phyloP scores from a whole-genome alignment of 768 basidiomycete species.

The Lentinula raphanica region DNA sequence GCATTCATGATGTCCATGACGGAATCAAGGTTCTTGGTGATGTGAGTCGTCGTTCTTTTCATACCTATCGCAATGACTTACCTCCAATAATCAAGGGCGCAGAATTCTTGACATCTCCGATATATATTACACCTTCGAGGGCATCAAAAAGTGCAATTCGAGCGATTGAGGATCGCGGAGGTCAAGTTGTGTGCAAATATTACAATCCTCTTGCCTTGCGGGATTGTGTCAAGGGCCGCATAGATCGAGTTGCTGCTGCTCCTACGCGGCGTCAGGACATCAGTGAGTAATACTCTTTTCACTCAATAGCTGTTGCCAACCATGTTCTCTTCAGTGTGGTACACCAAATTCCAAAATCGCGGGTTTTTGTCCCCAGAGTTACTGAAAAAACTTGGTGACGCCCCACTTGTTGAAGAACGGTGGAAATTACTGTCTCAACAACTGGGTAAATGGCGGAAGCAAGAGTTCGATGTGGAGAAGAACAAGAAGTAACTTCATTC shows the following conservation, averaged over 20 bases:
- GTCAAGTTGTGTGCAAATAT: conserved; percentile 83
- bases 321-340: conserved; percentile 54
- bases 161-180: conserved; percentile 78
- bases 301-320: conserved; percentile 3
- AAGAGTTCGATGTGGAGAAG: conserved; percentile 34
- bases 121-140: conserved; percentile 78
- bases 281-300: conserved; percentile 38
- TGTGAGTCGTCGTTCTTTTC: conserved; percentile 36
- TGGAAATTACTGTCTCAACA: conserved; percentile 64
- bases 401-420: conserved; percentile 63
- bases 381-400: conserved; percentile 40
- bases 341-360: conserved; percentile 65
- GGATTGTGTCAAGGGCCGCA: conserved; percentile 68
- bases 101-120: conserved; percentile 57
- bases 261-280: conserved; percentile 87
- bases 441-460: conserved; percentile 51
- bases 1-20: conserved; percentile 82
- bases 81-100: conserved; percentile 46
- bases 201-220: conserved; percentile 84
- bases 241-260: conserved; percentile 66
- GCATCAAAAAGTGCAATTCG: conserved; percentile 83
- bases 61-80: not conserved
- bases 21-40: conserved; percentile 90
- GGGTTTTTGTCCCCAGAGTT: conserved; percentile 68
- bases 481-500: conserved; percentile 25